Conservation (phyloP, 2,329 filamentous ascomycete genomes). For the Zymoseptoria pseudotritici region DNA sequence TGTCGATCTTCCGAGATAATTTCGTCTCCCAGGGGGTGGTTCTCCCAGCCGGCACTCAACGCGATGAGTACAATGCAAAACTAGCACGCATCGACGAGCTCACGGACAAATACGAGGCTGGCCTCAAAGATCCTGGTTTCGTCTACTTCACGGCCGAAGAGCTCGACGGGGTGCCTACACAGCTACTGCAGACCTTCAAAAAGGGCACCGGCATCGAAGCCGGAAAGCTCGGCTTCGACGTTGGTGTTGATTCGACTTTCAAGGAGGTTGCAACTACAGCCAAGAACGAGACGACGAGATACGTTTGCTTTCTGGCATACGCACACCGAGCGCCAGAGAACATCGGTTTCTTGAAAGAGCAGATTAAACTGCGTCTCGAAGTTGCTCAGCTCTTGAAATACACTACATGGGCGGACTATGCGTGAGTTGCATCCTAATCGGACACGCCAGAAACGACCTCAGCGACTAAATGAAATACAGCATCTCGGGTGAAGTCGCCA, state of each 20-base stretch:
- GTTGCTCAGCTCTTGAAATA: constrained; percentile 1
- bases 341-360: neutral
- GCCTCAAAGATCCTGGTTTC: constrained; percentile 66
- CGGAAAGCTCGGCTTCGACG: constrained; percentile 48
- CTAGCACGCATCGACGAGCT: constrained; percentile 67
- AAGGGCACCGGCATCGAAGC: constrained; percentile 67
- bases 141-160: constrained; percentile 68
- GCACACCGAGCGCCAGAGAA: neutral
- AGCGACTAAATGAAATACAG: too few species aligned
- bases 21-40: constrained; percentile 68
- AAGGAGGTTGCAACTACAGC: neutral
- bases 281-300: neutral
- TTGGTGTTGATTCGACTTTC: neutral
- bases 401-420: neutral
- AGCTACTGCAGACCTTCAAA: constrained; percentile 56
- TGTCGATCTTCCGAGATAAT: constrained; percentile 66
- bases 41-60: constrained; percentile 57
- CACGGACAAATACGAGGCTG: constrained; percentile 64
- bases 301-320: neutral
- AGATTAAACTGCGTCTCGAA: constrained; percentile 2
- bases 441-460: neutral
- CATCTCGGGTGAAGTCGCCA: neutral
- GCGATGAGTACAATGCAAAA: constrained; percentile 74
- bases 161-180: constrained; percentile 63
- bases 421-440: neutral